These are phyloP conservation scores for Fusarium verticillioides DNA, from an alignment of 2,329 filamentous ascomycete species.

Conservation along the genomic window DNA sequence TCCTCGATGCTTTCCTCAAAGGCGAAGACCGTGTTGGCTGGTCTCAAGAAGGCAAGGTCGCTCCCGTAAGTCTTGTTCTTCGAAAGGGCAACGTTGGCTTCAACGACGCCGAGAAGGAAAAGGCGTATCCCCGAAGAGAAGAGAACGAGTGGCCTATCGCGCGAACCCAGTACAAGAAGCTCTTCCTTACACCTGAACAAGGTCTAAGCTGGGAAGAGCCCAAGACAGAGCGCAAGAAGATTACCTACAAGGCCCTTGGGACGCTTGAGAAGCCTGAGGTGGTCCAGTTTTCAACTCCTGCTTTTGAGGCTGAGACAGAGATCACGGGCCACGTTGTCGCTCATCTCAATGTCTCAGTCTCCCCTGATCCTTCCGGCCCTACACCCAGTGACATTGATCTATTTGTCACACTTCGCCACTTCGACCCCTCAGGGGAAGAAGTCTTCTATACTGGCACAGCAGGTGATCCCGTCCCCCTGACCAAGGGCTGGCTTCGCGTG, in stretches of 20 bases:
- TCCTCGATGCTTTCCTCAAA: slow-evolving; percentile 78
- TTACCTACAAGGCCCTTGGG: slow-evolving; percentile 70
- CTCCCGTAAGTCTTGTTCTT: slow-evolving; percentile 69
- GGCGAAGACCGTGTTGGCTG: slow-evolving; percentile 72
- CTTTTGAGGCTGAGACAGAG: slow-evolving; percentile 72
- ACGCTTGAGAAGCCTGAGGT: slow-evolving; percentile 63
- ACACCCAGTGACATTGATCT: slow-evolving; percentile 67
- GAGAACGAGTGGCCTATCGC: slow-evolving; percentile 76
- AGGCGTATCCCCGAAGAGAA: slow-evolving; percentile 62
- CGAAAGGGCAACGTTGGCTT: slow-evolving; percentile 75
- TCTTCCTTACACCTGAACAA: slow-evolving; percentile 63
- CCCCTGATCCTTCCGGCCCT: slow-evolving; percentile 57
- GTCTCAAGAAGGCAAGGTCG: slow-evolving; percentile 65
- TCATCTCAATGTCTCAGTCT: slow-evolving; percentile 72
- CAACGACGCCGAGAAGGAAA: slow-evolving; percentile 71
- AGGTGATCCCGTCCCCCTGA: slow-evolving; percentile 70
- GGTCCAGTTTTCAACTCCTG: slow-evolving; percentile 66
- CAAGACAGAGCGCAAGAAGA: slow-evolving; percentile 47
- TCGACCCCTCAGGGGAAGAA: slow-evolving; percentile 64
- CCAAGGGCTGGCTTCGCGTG: slow-evolving; percentile 72
- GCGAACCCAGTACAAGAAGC: slow-evolving; percentile 71
- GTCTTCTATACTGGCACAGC: slow-evolving; percentile 74
- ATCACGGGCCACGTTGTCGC: slow-evolving; percentile 75
- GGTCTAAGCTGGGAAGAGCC: slow-evolving; percentile 46
- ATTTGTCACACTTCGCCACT: slow-evolving; percentile 71